Percentiles rank a stretch among this genome's conserved stretches.
Conservation (phyloP, 257 asterid species). For the Galeopsis tetrahit region DNA sequence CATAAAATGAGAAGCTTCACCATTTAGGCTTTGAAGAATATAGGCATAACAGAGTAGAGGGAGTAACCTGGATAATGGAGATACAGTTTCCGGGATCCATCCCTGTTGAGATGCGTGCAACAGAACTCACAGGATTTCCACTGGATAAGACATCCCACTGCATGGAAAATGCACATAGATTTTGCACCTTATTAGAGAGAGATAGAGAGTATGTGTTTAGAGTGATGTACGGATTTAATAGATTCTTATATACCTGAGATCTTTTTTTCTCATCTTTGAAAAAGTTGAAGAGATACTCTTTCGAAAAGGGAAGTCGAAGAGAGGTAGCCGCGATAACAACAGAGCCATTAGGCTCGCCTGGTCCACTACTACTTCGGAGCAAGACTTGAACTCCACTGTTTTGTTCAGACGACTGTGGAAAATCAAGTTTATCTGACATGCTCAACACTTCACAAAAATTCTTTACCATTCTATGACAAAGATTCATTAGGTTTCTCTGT, state of each 20-base stretch:
- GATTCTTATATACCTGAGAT: constrained; percentile 43
- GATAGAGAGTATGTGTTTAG: neutral
- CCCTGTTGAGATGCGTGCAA: constrained; percentile 66
- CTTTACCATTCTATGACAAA: constrained; percentile 72
- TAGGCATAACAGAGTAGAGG: neutral
- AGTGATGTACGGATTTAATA: neutral
- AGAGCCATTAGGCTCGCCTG: constrained; percentile 48
- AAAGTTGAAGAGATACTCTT: constrained; percentile 53
- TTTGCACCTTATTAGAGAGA: neutral
- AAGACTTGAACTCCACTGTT: constrained; percentile 57
- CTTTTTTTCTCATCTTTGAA: constrained; percentile 60
- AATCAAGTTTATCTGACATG: constrained; percentile 50
- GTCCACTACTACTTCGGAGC: constrained; percentile 38
- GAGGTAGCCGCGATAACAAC: constrained; percentile 63
- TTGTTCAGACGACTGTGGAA: constrained; percentile 42
- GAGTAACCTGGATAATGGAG: constrained; percentile 66
- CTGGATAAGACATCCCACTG: constrained; percentile 75
- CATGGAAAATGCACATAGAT: constrained; percentile 29
- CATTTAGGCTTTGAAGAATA: constrained; percentile 10
- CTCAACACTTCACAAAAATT: constrained; percentile 53
- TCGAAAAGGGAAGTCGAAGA: constrained; percentile 57
- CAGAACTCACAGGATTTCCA: constrained; percentile 47
- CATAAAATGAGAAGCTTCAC: constrained; percentile 11
- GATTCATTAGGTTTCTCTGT: constrained; percentile 51
- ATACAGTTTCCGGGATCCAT: constrained; percentile 53